Conservation (phyloP, 2,329 filamentous ascomycete genomes). For the Aspergillus floridensis region DNA sequence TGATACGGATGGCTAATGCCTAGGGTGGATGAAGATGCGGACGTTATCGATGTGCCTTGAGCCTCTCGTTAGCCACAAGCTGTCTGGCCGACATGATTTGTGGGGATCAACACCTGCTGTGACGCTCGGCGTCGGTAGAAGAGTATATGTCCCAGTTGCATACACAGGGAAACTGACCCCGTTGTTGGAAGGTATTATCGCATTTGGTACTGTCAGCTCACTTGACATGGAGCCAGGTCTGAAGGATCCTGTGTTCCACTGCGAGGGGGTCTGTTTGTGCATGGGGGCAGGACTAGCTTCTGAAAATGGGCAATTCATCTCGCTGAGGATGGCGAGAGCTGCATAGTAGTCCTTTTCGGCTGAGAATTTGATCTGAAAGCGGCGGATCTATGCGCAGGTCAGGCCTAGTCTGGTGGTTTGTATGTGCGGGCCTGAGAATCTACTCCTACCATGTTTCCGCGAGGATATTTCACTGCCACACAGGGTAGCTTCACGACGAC, state of each 20-base stretch:
- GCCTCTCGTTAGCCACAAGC: background rate
- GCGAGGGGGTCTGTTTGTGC: slow-evolving; percentile 27
- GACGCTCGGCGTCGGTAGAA: slow-evolving; percentile 2
- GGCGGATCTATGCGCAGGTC: slow-evolving; percentile 34
- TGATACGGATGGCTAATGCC: background rate
- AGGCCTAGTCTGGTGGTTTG: background rate
- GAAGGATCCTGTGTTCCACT: slow-evolving; percentile 21
- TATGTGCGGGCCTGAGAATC: background rate
- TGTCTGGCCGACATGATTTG: background rate
- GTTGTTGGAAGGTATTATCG: slow-evolving; percentile 1
- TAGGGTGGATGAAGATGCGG: slow-evolving; percentile 13
- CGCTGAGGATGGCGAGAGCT: slow-evolving; percentile 41
- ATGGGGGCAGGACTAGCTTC: slow-evolving; percentile 33
- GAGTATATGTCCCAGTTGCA: background rate
- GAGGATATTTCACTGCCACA: slow-evolving; percentile 44
- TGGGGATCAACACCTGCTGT: slow-evolving; percentile 5
- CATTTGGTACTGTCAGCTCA: background rate
- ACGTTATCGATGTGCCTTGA: slow-evolving; percentile 6
- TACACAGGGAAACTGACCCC: slow-evolving; percentile 7
- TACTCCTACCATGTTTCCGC: slow-evolving; percentile 16
- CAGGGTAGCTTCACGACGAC: slow-evolving; percentile 47
- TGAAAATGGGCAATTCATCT: slow-evolving; percentile 44
- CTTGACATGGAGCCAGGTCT: slow-evolving; percentile 9
- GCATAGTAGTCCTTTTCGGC: slow-evolving; percentile 42
- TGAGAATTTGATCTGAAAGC: slow-evolving; percentile 47